phyloP scores from a whole-genome alignment of 768 basidiomycete species.

The Pleurotus salmoneostramineus region DNA sequence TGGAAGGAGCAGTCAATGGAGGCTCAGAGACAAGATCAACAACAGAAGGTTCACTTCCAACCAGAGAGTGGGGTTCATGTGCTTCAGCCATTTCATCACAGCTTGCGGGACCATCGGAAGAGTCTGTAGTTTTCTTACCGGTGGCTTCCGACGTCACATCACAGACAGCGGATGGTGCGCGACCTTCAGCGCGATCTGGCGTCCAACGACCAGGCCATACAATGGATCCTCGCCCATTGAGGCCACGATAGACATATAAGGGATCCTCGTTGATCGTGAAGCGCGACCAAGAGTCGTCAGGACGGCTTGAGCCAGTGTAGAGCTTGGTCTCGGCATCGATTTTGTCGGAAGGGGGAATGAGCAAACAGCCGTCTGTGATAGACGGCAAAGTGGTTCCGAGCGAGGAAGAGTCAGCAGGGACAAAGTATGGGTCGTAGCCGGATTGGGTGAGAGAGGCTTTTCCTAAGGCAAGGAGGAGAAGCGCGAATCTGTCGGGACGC shows the following conservation, averaged over 20 bases:
- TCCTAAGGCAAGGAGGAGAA: constrained; percentile 8
- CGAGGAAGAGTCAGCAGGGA: not conserved
- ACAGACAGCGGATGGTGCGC: no score
- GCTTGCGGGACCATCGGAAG: not conserved
- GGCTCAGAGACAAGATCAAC: no score
- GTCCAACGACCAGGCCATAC: constrained; percentile 9
- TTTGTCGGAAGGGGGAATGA: not conserved
- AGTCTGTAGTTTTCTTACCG: no score
- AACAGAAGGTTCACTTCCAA: no score
- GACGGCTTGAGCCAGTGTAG: not conserved
- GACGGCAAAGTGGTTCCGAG: not conserved
- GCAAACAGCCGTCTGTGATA: not conserved
- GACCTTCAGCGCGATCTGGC: not conserved
- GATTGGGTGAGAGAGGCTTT: not conserved
- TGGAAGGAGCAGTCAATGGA: no score
- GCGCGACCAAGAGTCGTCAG: not conserved
- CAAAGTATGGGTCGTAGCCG: constrained; percentile 15
- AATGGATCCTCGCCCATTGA: constrained; percentile 16
- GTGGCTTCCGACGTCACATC: no score
- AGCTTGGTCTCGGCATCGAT: not conserved
- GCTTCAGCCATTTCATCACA: not conserved
- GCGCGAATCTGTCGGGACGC: constrained; percentile 14
- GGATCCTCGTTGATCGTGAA: not conserved
- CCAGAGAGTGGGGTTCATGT: no score
- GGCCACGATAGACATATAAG: constrained; percentile 8